Evolutionary conservation across 768 basidiomycete genomes (phyloP), one percentile per base, ranked within the genome.

Genomic region (Daedaleopsis nitida): DNA sequence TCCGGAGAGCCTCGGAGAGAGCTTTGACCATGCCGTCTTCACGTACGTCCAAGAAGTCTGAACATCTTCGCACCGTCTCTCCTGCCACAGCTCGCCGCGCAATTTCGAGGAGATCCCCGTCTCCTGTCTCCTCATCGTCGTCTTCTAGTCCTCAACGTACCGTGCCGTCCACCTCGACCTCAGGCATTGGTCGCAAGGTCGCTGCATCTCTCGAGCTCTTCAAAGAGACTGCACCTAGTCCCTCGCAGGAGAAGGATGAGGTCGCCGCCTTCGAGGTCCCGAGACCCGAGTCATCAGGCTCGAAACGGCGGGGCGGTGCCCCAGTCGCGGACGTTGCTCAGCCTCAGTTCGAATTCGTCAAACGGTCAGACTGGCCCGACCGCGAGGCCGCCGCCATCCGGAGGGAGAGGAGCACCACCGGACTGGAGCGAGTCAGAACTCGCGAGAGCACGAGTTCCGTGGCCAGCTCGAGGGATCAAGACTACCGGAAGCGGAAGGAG

Each of bases 291-390:
- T 65, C 70, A 34, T 66, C 70, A 42, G 51, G 71, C 13, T 59
- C 70, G 32, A 74, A 71, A 27, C 75, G 73, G 52, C 70, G 73
- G 57, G 69, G 70, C 38, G 70, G 73, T 27, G 69, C 75, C 8
- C 77, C 83, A 42, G 76, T 77, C 35, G 76, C 79, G 32, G 82
- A 84, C 60, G 85, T 90, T 47, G 82, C 84, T 24, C 83, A 88
- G 63, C 81, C 89, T 17, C 82, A 86, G 69, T 92, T 86, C 69
- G 84, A 92, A 77, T 92, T 91, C 67, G 89, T 92, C 50, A 92
- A 91, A 70, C 84, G 91, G 45, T 86, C 92, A 16, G 91, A 90
- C 65, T 92, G 92, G 92, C 89, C 88, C 1, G 90, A 91, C 72
- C 83, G 88, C 43, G 91, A 91, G 75, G 78, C 83, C 6, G 88